Percentiles rank a stretch among this genome's conserved stretches.
Conservation (phyloP, 306 rosid species). For the Urtica urens region DNA sequence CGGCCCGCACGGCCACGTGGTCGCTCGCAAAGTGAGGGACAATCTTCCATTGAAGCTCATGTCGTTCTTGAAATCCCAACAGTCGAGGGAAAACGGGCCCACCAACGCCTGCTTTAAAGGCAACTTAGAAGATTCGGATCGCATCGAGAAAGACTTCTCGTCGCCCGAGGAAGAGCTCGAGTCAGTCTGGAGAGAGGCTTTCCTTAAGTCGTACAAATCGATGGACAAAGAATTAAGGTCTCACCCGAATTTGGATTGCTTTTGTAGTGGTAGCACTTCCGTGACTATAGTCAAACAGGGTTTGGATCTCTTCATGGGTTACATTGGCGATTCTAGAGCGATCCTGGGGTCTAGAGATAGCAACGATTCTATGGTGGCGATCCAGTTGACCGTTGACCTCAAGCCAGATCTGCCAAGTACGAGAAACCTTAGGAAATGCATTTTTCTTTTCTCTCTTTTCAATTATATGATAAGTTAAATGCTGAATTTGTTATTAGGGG, state of each 20-base stretch:
- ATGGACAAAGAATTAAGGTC: constrained; percentile 94
- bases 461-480: no score
- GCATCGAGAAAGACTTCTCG: constrained; percentile 50
- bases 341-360: constrained; percentile 75
- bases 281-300: constrained; percentile 87
- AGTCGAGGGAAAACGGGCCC: constrained; percentile 40
- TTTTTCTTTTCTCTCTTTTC: no score
- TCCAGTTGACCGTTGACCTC: constrained; percentile 78
- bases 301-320: constrained; percentile 66
- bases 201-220: constrained; percentile 70
- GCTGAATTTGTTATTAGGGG: constrained; percentile 49
- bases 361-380: constrained; percentile 52
- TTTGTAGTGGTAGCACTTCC: constrained; percentile 95
- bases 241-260: constrained; percentile 84
- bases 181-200: constrained; percentile 78
- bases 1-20: constrained; percentile 93
- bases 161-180: constrained; percentile 42
- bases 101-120: constrained; percentile 45
- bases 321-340: constrained; percentile 92
- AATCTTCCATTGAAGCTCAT: constrained; percentile 60
- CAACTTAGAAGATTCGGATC: constrained; percentile 34
- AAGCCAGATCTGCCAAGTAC: constrained; percentile 94
- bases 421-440: constrained; percentile 17
- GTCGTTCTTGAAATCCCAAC: constrained; percentile 51
- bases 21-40: constrained; percentile 87